Evolutionary conservation across 345 rosid species (phyloP).

Genomic region (Populus ilicifolia): DNA sequence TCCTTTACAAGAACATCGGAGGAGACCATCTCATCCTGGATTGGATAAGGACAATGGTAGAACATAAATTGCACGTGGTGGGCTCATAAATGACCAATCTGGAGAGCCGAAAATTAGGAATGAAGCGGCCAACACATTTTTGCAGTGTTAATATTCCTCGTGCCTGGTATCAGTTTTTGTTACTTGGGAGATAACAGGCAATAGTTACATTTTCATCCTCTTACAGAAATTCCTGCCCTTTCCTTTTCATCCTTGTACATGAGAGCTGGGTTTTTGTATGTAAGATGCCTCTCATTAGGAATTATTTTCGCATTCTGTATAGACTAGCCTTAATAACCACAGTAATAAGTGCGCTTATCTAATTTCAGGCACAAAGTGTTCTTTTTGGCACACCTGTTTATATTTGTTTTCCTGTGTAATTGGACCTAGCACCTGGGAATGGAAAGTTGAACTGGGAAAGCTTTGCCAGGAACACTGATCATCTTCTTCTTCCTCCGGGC

Average conservation of each 20-base stretch:
- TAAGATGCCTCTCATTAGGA: conserved; percentile 31
- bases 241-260: conserved; percentile 31
- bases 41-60: conserved; percentile 10
- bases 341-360: background rate
- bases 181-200: conserved; percentile 26
- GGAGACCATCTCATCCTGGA: background rate
- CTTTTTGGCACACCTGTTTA: background rate
- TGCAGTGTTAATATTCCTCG: conserved; percentile 10
- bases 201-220: background rate
- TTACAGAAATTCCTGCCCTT: conserved; percentile 18
- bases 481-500: background rate
- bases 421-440: background rate
- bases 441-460: background rate
- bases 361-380: background rate
- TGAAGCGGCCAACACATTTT: conserved; percentile 7
- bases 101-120: background rate
- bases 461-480: background rate
- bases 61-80: conserved; percentile 5
- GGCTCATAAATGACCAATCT: background rate
- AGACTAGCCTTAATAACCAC: conserved; percentile 14
- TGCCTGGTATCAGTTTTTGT: conserved; percentile 39
- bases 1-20: background rate
- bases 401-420: background rate
- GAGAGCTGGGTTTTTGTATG: conserved; percentile 33
- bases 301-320: conserved; percentile 14